phyloP scores from a whole-genome alignment of 202 grass and related monocot species.

The Zizania palustris region DNA sequence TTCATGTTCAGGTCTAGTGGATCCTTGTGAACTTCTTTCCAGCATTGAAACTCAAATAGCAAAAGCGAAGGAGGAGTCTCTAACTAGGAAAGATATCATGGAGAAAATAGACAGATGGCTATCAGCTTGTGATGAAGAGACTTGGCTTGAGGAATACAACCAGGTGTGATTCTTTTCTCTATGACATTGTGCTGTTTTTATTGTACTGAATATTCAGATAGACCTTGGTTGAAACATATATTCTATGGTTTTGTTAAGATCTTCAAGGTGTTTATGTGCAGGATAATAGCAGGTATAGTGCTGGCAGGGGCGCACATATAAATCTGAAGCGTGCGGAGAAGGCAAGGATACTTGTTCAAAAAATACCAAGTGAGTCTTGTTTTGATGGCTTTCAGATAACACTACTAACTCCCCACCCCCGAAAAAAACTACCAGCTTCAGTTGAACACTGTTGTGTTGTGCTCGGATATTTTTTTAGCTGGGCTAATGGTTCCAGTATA shows the following conservation, averaged over 20 bases:
- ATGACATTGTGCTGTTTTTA: slow-evolving; percentile 16
- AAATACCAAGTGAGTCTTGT: slow-evolving; percentile 80
- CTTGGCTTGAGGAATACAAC: slow-evolving; percentile 94
- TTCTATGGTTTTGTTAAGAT: slow-evolving; percentile 13
- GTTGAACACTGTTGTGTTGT: slow-evolving; percentile 11
- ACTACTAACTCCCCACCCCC: not conserved
- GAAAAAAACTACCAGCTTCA: slow-evolving; percentile 2
- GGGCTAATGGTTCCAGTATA: slow-evolving; percentile 4
- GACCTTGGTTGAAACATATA: slow-evolving; percentile 23
- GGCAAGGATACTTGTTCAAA: slow-evolving; percentile 68
- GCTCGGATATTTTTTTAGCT: slow-evolving; percentile 13
- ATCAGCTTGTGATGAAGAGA: slow-evolving; percentile 87
- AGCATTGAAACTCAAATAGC: slow-evolving; percentile 82
- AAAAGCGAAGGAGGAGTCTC: slow-evolving; percentile 72
- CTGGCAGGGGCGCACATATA: slow-evolving; percentile 85
- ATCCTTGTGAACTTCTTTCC: slow-evolving; percentile 79
- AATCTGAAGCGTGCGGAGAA: slow-evolving; percentile 95
- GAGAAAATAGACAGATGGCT: slow-evolving; percentile 86
- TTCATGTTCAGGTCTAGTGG: slow-evolving; percentile 68
- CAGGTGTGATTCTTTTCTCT: slow-evolving; percentile 52
- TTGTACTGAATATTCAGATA: slow-evolving; percentile 20
- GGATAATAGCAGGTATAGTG: slow-evolving; percentile 86
- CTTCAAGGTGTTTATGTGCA: slow-evolving; percentile 36
- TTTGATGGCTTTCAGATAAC: slow-evolving; percentile 30
- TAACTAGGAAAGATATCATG: slow-evolving; percentile 83